Percentiles rank a stretch among this genome's conserved stretches.
phyloP scores from a whole-genome alignment of 306 rosid species.

The Casuarina equisetifolia region DNA sequence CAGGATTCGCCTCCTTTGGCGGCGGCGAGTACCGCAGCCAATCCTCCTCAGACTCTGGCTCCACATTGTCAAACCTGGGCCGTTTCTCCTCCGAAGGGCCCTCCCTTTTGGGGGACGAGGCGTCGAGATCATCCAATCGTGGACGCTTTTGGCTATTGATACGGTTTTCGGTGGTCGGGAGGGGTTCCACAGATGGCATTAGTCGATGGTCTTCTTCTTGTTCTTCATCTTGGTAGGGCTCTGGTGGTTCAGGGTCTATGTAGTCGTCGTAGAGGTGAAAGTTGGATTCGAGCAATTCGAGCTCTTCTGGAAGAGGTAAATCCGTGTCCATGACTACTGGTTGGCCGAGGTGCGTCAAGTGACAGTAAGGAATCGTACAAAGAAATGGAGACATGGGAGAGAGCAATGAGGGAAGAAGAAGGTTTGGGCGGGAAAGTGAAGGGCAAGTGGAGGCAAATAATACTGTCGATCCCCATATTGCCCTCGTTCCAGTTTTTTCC shows the following conservation, averaged over 20 bases:
- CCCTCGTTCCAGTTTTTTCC: not conserved
- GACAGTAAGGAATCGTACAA: not conserved
- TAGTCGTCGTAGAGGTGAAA: conserved; percentile 37
- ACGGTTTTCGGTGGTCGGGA: conserved; percentile 20
- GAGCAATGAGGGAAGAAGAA: too few relatives aligned
- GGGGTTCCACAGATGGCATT: conserved; percentile 23
- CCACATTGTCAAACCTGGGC: conserved; percentile 36
- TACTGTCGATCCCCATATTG: not conserved
- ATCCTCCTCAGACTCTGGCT: conserved; percentile 37
- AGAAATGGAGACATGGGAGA: not conserved
- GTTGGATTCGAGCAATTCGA: conserved; percentile 77
- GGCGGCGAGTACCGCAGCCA: conserved; percentile 82
- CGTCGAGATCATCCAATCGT: conserved; percentile 34
- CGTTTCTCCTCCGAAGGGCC: conserved; percentile 50
- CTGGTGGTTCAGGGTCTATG: conserved; percentile 41
- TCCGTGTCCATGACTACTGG: conserved; percentile 59
- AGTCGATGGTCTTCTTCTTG: conserved; percentile 26
- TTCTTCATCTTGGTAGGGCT: conserved; percentile 37
- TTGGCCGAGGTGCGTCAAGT: not conserved
- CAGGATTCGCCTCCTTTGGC: conserved; percentile 14
- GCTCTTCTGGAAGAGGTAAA: conserved; percentile 77
- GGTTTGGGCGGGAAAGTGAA: conserved; percentile 23
- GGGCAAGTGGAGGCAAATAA: not conserved
- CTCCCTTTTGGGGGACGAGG: conserved; percentile 14
- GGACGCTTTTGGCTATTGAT: conserved; percentile 56